Evolutionary conservation across 257 asterid species (phyloP), one percentile per base, ranked within the genome.

Genomic region (Solanum tacnaense): DNA sequence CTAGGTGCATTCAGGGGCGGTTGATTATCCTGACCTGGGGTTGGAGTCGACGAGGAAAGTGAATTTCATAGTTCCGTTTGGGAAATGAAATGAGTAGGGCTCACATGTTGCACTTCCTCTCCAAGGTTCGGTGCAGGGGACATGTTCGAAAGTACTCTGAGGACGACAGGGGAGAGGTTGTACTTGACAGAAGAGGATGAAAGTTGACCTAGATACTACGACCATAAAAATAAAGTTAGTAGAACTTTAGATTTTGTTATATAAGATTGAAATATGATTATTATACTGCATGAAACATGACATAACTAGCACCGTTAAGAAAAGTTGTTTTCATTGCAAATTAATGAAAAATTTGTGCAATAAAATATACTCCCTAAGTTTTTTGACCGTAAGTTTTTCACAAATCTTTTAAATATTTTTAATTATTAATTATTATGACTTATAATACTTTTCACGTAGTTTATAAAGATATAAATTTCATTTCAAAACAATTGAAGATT

Each of bases 1-100:
- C 9, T 0, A 52, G 23, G 9, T 6, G 23, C 4, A 0, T 1
- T 2, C 8, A 16, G 62, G 6, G 18, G 7, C 0, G 20, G 23
- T 16, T 16, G 62, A 52, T 52, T 52, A 52, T 16, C 62, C 4
- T 16, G 62, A 52, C 9, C 1, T 16, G 62, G 8, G 60, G 9
- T 52, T 52, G 23, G 60, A 52, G 62, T 0, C 4, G 9, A 52
- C 0, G 23, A 16, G 62, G 3, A 52, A 52, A 52, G 62, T 6
- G 23, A 16, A 52, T 52, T 52, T 0, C 3, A 16, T 52, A 52
- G 18, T 11, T 65, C 0, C 9, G 4, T 11, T 11, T 65, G 16
- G 72, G 0, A 65, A 65, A 65, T 25, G 9, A 6, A 65, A 65
- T 25, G 16, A 25, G 72, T 1, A 65, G 15, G 4, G 8, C 1